phyloP scores from a whole-genome alignment of 2,329 filamentous ascomycete genomes.

The Alternaria longipes region DNA sequence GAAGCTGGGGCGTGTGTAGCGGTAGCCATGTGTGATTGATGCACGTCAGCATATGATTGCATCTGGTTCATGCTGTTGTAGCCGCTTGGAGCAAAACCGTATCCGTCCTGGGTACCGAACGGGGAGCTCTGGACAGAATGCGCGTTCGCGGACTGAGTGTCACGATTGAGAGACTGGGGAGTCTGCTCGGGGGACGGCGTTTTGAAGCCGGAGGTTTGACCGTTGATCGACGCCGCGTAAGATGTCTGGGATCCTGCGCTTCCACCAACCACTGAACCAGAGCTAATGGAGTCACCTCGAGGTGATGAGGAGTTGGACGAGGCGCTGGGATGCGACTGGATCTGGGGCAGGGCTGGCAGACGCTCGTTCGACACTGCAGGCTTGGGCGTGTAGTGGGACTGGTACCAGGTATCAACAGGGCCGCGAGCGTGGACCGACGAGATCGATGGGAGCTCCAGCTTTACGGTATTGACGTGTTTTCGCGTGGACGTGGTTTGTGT shows the following conservation, averaged over 20 bases:
- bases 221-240: conserved; percentile 64
- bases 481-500: conserved; percentile 14
- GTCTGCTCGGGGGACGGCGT: conserved; percentile 78
- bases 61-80: conserved; percentile 80
- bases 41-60: conserved; percentile 85
- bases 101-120: conserved; percentile 52
- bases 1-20: conserved; percentile 80
- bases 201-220: conserved; percentile 68
- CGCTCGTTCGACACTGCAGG: conserved; percentile 76
- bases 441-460: conserved; percentile 92
- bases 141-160: conserved; percentile 49
- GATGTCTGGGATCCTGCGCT: conserved; percentile 65
- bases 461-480: conserved; percentile 70
- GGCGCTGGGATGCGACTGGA: conserved; percentile 69
- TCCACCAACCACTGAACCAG: conserved; percentile 59
- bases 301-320: conserved; percentile 78
- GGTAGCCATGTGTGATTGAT: conserved; percentile 77
- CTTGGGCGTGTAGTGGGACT: conserved; percentile 71
- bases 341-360: conserved; percentile 74
- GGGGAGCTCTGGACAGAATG: conserved; percentile 52
- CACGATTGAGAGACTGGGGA: conserved; percentile 54
- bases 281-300: conserved; percentile 78
- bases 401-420: conserved; percentile 76
- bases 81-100: conserved; percentile 48
- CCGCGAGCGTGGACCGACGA: conserved; percentile 84